These are phyloP conservation scores for Hypomontagnella monticulosa DNA, from an alignment of 495 filamentous ascomycete species.

Conservation along the genomic window DNA sequence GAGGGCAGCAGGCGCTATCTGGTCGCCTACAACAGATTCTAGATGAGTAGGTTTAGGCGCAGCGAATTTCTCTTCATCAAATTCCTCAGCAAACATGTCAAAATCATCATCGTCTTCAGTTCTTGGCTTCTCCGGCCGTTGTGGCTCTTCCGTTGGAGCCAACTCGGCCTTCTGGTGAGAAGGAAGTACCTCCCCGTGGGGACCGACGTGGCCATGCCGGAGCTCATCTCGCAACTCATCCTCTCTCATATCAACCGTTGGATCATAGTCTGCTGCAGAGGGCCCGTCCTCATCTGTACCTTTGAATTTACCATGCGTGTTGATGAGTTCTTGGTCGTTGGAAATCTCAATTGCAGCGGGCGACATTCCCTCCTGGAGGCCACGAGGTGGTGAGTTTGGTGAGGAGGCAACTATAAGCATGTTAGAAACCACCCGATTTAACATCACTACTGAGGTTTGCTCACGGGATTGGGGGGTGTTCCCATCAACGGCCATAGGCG, in stretches of 20 bases:
- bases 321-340: constrained; percentile 72
- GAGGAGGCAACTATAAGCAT: constrained; percentile 45
- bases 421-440: constrained; percentile 22
- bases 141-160: constrained; percentile 48
- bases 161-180: constrained; percentile 50
- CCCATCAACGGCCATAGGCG: constrained; percentile 50
- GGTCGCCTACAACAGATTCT: constrained; percentile 52
- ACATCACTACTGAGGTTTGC: not conserved
- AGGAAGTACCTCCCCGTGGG: constrained; percentile 54
- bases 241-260: constrained; percentile 90
- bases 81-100: constrained; percentile 96
- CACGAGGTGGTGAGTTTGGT: constrained; percentile 47
- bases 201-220: constrained; percentile 61
- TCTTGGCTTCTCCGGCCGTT: constrained; percentile 51
- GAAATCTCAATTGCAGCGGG: constrained; percentile 55
- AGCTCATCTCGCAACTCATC: constrained; percentile 78
- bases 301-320: constrained; percentile 61
- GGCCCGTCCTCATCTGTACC: constrained; percentile 72
- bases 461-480: constrained; percentile 56
- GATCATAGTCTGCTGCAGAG: constrained; percentile 96
- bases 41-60: constrained; percentile 56
- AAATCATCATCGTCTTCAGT: constrained; percentile 73
- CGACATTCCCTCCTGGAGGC: constrained; percentile 52
- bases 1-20: constrained; percentile 46
- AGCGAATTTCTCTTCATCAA: constrained; percentile 89